Conservation (phyloP, 495 filamentous ascomycete genomes). For the Xylaria bambusicola region DNA sequence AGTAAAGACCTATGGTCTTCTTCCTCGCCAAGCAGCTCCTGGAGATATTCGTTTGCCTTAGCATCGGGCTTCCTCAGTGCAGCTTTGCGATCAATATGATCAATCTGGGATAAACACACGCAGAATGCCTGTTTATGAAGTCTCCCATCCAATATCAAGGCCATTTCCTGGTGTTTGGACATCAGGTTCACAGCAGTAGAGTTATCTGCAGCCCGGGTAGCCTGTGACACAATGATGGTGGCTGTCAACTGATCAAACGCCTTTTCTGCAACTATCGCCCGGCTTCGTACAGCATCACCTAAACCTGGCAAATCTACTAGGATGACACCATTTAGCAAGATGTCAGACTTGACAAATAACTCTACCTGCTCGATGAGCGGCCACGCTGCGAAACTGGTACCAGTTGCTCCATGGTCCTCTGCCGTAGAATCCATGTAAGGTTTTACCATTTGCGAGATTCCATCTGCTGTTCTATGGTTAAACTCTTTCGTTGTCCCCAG, state of each 20-base stretch:
- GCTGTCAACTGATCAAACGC: conserved; percentile 24
- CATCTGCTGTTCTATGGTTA: neutral
- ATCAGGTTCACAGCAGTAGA: conserved; percentile 25
- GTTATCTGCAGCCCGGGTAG: conserved; percentile 28
- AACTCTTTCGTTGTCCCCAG: conserved; percentile 4
- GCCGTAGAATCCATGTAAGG: conserved; percentile 14
- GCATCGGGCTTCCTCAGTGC: conserved; percentile 7
- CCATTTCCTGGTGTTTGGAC: conserved; percentile 26
- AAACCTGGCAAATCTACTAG: conserved; percentile 31
- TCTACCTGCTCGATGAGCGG: conserved; percentile 30
- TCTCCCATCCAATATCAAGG: conserved; percentile 30
- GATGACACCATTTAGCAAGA: conserved; percentile 25
- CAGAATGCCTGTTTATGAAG: conserved; percentile 25
- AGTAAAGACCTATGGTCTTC: neutral
- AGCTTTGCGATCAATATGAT: conserved; percentile 23
- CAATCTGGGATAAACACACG: conserved; percentile 29
- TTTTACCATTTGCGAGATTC: conserved; percentile 5
- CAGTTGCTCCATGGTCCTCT: neutral
- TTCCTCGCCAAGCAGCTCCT: neutral
- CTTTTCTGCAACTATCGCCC: conserved; percentile 20
- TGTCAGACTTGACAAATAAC: conserved; percentile 24
- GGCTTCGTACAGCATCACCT: conserved; percentile 25
- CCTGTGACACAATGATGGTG: conserved; percentile 23
- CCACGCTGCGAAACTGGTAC: conserved; percentile 18
- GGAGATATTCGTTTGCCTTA: conserved; percentile 3